A percentile compares a stretch with the other conserved stretches of the same genome.
phyloP scores from a whole-genome alignment of 2,329 filamentous ascomycete genomes.

The Aaosphaeria pasadenensis region DNA sequence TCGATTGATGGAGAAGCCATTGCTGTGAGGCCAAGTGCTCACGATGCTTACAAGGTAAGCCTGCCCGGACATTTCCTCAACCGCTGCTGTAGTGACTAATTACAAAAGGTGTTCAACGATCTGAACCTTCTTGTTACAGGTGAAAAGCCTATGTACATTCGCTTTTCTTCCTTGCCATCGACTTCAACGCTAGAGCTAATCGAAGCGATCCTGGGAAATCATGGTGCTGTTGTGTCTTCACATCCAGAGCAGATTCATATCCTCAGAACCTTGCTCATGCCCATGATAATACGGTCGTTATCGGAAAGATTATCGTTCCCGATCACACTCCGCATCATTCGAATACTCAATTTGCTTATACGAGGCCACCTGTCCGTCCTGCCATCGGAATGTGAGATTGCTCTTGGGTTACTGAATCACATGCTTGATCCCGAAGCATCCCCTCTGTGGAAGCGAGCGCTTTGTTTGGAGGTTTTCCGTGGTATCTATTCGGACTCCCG shows the following conservation, averaged over 20 bases:
- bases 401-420: slow-evolving; percentile 76
- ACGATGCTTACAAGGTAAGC: slow-evolving; percentile 74
- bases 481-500: slow-evolving; percentile 79
- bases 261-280: slow-evolving; percentile 74
- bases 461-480: slow-evolving; percentile 89
- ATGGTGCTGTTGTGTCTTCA: slow-evolving; percentile 72
- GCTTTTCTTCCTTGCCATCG: slow-evolving; percentile 72
- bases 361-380: slow-evolving; percentile 74
- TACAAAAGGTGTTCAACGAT: slow-evolving; percentile 72
- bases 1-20: slow-evolving; percentile 63
- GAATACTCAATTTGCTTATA: slow-evolving; percentile 79
- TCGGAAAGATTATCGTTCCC: slow-evolving; percentile 78
- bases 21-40: slow-evolving; percentile 69
- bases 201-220: slow-evolving; percentile 83
- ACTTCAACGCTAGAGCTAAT: slow-evolving; percentile 88
- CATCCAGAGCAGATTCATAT: slow-evolving; percentile 81
- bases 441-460: slow-evolving; percentile 76
- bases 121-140: slow-evolving; percentile 84
- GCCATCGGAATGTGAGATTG: slow-evolving; percentile 76
- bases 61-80: not conserved
- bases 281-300: slow-evolving; percentile 73
- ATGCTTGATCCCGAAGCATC: slow-evolving; percentile 81
- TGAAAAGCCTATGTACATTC: slow-evolving; percentile 77
- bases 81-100: not conserved
- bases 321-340: slow-evolving; percentile 74